Base-by-base conservation (phyloP, 345 rosid genomes). In the Camelina hispida region DNA sequence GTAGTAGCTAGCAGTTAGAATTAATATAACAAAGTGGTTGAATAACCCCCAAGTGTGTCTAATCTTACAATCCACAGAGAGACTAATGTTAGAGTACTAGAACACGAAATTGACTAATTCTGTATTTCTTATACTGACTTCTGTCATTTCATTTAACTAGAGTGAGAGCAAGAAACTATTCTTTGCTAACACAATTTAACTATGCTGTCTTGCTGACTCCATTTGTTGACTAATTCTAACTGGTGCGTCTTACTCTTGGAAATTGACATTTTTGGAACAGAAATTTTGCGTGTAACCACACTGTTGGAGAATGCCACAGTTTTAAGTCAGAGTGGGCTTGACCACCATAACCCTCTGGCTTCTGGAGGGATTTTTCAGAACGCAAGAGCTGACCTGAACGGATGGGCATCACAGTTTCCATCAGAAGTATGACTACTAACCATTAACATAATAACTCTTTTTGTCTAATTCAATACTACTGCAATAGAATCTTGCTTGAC, bases 351-450 rank as follows among this genome's bases (percentile, higher is more conserved):
- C 88, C 93, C 97, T 86, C 83, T 90, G 87, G 74, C 92, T 80
- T 84, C 95, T 47, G 92, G 97, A 90, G 93, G 99, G 84, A 85
- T 85, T 53, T 89, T 83, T 85, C 91, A 92, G 81, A 92, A 95
- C 82, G 88, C 96, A 88, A 92, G 93, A 88, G 92, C 86, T n/a
- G 91, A 92, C 82, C 62, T 86, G 92, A 90, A 86, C 54, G 88
- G 92, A 85, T 89, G 97, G 97, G 81, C 96, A 64, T 84, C 99
- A 68, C 94, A 87, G 50, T 90, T 92, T 86, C 97, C 90, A 86
- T 90, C 99, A 85, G 99, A 95, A 89, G 99, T 92, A 95, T 78
- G 97, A 86, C 87, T 90, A 86, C 97, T 95, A 90, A 90, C 91
- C 86, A 84, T 90, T 95, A 90, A 95, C 99, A 89, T 89, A 90